Base-by-base conservation (phyloP, 306 rosid species). In the Vachellia pachyceras region DNA sequence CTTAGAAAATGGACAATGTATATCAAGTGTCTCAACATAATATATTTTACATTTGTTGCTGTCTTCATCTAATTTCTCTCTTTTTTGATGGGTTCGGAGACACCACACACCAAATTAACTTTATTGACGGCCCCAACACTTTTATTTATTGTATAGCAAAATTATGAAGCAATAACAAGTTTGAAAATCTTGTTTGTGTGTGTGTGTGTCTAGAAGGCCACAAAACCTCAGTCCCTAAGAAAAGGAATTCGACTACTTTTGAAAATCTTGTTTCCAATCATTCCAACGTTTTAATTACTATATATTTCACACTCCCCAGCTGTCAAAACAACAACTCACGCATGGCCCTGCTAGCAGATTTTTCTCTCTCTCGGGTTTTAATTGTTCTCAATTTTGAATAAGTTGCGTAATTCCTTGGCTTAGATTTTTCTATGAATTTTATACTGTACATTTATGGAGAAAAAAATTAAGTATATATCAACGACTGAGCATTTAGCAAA, bases 191-290 rank as follows among this genome's bases (percentile, higher is more conserved):
- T 58, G 25, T 46, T 4, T 25, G 10, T 46, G 10, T n/a, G 35
- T 75, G 69, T 13, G 40, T 3, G 45, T 0, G 40, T 60, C 66
- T 25, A 23, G 66, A 60, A 60, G 33, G 42, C 41, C 42, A 58
- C 37, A 29, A 41, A 57, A 61, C 33, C 66, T 25, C 29, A 42
- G 22, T 40, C 33, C 55, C 79, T 29, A 75, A 36, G 57, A 25
- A 75, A 68, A 5, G n/a, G 68, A 61, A 29, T 25, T 29, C 12
- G 5, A 9, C 10, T 11, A 29, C 70, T 25, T 25, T 22, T 23
- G 36, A 25, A 75, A 75, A n/a, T 39, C 57, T 47, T 25, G 6
- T 23, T 40, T 41, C 46, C 79, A 10, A 23, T 75, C 55, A 58
- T 75, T 58, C 36, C 25, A 13, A 23, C 1, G 41, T 14, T 45